Evolutionary conservation across 768 basidiomycete species (phyloP).

Genomic region (Amylocystis lapponica): DNA sequence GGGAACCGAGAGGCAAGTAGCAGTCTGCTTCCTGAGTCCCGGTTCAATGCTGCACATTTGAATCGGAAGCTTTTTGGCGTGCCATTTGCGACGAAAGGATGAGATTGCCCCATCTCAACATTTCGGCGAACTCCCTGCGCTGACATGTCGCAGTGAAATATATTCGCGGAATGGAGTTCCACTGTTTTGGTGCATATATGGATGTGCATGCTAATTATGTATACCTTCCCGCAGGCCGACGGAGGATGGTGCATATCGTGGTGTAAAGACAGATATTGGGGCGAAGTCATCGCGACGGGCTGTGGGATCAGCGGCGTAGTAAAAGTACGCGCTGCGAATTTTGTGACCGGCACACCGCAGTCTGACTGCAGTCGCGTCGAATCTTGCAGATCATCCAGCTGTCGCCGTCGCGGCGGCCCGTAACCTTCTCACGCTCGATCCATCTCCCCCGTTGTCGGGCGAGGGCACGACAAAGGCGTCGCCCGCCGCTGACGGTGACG

Average conservation of each 20-base stretch:
- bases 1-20: slow-evolving; percentile 52
- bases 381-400: slow-evolving; percentile 63
- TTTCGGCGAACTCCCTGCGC: too few relatives aligned
- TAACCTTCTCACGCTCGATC: slow-evolving; percentile 57
- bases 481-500: slow-evolving; percentile 25
- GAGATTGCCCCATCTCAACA: too few relatives aligned
- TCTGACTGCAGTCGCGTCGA: too few relatives aligned
- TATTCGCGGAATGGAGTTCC: too few relatives aligned
- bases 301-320: slow-evolving; percentile 68
- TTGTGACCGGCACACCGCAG: too few relatives aligned
- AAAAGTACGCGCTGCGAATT: slow-evolving; percentile 68
- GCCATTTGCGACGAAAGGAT: too few relatives aligned
- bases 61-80: too few relatives aligned
- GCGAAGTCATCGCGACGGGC: slow-evolving; percentile 77
- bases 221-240: slow-evolving; percentile 43
- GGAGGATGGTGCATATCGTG: slow-evolving; percentile 93
- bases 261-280: slow-evolving; percentile 97
- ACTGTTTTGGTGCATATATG: too few relatives aligned
- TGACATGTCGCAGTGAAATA: too few relatives aligned
- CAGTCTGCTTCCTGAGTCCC: too few relatives aligned
- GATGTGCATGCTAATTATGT: too few relatives aligned
- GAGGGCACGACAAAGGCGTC: slow-evolving; percentile 19
- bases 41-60: too few relatives aligned
- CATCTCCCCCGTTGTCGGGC: slow-evolving; percentile 30
- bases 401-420: slow-evolving; percentile 60